A percentile compares a stretch with the other conserved stretches of the same genome.
Conservation (phyloP, 2,329 filamentous ascomycete species). For the Xylariaceae sp. region DNA sequence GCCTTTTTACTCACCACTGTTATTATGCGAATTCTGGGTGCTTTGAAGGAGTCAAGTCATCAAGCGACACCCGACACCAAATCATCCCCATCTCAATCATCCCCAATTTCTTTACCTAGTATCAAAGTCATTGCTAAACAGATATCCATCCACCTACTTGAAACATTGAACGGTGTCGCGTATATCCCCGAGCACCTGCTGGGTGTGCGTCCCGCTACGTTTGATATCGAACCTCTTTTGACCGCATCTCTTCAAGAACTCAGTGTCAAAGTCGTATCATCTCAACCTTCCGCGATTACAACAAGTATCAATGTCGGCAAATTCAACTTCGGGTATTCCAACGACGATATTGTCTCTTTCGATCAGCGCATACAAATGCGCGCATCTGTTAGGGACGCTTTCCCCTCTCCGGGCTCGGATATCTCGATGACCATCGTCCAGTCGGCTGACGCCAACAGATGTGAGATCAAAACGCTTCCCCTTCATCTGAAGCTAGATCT, state of each 20-base stretch:
- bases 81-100: slow-evolving; percentile 10
- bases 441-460: slow-evolving; percentile 40
- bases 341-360: slow-evolving; percentile 60
- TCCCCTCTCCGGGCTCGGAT: slow-evolving; percentile 53
- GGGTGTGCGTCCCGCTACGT: slow-evolving; percentile 37
- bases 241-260: slow-evolving; percentile 46
- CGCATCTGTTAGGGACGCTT: slow-evolving; percentile 54
- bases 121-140: slow-evolving; percentile 44
- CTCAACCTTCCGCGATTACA: slow-evolving; percentile 27
- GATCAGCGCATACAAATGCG: slow-evolving; percentile 53
- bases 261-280: slow-evolving; percentile 29
- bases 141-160: slow-evolving; percentile 52
- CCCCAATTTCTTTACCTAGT: slow-evolving; percentile 31
- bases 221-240: slow-evolving; percentile 48
- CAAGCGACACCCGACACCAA: slow-evolving; percentile 12
- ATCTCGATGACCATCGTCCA: slow-evolving; percentile 50
- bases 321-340: slow-evolving; percentile 57
- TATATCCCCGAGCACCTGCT: slow-evolving; percentile 45
- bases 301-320: slow-evolving; percentile 47
- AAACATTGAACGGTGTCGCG: slow-evolving; percentile 48
- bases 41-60: slow-evolving; percentile 34
- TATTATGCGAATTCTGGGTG: slow-evolving; percentile 44
- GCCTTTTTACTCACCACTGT: slow-evolving; percentile 51
- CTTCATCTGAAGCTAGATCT: slow-evolving; percentile 72
- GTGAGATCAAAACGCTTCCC: slow-evolving; percentile 71